These are phyloP conservation scores for Picochlorum costavermella DNA, from an alignment of 139 green algal species.

Conservation along the genomic window DNA sequence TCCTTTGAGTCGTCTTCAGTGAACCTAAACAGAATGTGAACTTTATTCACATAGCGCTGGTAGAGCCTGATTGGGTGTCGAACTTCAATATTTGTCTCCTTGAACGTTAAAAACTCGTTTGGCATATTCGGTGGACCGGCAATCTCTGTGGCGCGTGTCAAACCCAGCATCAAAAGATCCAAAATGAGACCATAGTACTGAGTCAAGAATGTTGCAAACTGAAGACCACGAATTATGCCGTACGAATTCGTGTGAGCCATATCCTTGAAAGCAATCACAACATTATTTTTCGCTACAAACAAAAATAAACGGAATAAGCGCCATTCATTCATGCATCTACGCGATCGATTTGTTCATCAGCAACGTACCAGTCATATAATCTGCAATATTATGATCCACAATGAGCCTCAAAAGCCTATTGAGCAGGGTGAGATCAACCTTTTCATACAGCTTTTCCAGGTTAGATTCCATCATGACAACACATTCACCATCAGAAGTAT, in stretches of 20 bases:
- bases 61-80: conserved; percentile 97
- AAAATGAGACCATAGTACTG: conserved; percentile 96
- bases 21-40: conserved; percentile 87
- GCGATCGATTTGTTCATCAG: neutral
- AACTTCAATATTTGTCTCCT: conserved; percentile 74
- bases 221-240: conserved; percentile 93
- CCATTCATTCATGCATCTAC: neutral
- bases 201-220: conserved; percentile 94
- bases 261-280: conserved; percentile 88
- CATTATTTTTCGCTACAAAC: conserved; percentile 53
- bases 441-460: conserved; percentile 98
- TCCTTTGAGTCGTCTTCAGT: conserved; percentile 88
- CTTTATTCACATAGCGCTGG: conserved; percentile 83
- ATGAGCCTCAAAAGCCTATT: conserved; percentile 96
- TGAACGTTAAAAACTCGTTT: conserved; percentile 97
- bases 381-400: conserved; percentile 96
- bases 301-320: neutral
- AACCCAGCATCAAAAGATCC: conserved; percentile 94
- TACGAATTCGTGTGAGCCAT: conserved; percentile 99
- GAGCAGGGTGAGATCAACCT: conserved; percentile 96
- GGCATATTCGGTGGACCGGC: conserved; percentile 84
- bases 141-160: conserved; percentile 91
- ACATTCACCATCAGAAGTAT: conserved; percentile 92
- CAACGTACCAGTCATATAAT: conserved; percentile 89
- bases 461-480: conserved; percentile 95